These are phyloP conservation scores for Aeminium ludgeri DNA, from an alignment of 495 filamentous ascomycete species.

Conservation along the genomic window DNA sequence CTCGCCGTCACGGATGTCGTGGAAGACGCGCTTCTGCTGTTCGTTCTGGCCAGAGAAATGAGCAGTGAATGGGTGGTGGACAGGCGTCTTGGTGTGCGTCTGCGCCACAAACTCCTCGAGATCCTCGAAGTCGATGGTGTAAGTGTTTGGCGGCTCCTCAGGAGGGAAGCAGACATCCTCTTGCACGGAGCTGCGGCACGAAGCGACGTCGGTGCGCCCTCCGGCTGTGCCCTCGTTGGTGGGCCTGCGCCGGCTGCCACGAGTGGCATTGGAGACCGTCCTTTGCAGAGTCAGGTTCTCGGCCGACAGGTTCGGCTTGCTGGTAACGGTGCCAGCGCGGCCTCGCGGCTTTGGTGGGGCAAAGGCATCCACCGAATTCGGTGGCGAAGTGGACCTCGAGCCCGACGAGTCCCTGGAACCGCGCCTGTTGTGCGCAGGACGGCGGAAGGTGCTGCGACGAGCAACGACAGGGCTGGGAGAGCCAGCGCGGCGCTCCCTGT, in stretches of 20 bases:
- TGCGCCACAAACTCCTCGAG: slow-evolving; percentile 72
- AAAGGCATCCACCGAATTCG: slow-evolving; percentile 95
- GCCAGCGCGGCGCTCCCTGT: slow-evolving; percentile 18
- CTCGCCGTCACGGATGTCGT: slow-evolving; percentile 38
- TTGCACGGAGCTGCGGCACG: slow-evolving; percentile 35
- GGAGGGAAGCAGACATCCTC: slow-evolving; percentile 79
- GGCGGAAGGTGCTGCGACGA: slow-evolving; percentile 22
- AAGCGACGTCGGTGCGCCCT: slow-evolving; percentile 29
- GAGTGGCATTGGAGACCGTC: slow-evolving; percentile 52
- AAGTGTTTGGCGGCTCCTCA: slow-evolving; percentile 38
- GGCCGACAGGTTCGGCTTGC: slow-evolving; percentile 35
- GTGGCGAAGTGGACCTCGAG: slow-evolving; percentile 62
- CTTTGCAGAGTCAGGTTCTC: slow-evolving; percentile 49
- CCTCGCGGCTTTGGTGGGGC: slow-evolving; percentile 56
- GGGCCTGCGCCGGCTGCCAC: slow-evolving; percentile 35
- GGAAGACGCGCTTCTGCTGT: slow-evolving; percentile 39
- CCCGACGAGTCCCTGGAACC: slow-evolving; percentile 37
- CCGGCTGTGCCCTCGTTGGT: slow-evolving; percentile 35
- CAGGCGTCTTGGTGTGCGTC: slow-evolving; percentile 28
- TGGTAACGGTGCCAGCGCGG: slow-evolving; percentile 46
- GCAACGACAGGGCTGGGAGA: slow-evolving; percentile 18
- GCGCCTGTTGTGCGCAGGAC: slow-evolving; percentile 25
- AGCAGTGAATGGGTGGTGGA: slow-evolving; percentile 19
- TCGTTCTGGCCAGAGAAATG: slow-evolving; percentile 2
- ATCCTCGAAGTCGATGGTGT: slow-evolving; percentile 70